Evolutionary conservation across 345 rosid species (phyloP).

Genomic region (sweet orange (Citrus sinensis)): DVS_A1.0 CM039161.1:16906001-16906500

Average conservation of each 20-base stretch:
- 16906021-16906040: conserved; percentile 43
- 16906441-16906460: not conserved
- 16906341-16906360: too few relatives aligned
- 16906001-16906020: conserved; percentile 68
- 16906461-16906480: not conserved
- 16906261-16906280: not conserved
- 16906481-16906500: not conserved
- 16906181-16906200: not conserved
- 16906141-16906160: not conserved
- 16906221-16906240: not conserved
- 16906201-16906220: not conserved
- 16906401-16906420: not conserved
- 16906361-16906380: too few relatives aligned
- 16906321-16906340: too few relatives aligned
- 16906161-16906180: not conserved
- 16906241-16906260: not conserved
- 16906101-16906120: not conserved
- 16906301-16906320: not conserved
- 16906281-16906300: not conserved
- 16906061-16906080: not conserved
- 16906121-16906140: not conserved
- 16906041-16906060: not conserved
- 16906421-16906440: not conserved
- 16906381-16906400: too few relatives aligned
- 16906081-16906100: not conserved